phyloP scores from a whole-genome alignment of 2,329 filamentous ascomycete species.

The Apiospora koreana region DNA sequence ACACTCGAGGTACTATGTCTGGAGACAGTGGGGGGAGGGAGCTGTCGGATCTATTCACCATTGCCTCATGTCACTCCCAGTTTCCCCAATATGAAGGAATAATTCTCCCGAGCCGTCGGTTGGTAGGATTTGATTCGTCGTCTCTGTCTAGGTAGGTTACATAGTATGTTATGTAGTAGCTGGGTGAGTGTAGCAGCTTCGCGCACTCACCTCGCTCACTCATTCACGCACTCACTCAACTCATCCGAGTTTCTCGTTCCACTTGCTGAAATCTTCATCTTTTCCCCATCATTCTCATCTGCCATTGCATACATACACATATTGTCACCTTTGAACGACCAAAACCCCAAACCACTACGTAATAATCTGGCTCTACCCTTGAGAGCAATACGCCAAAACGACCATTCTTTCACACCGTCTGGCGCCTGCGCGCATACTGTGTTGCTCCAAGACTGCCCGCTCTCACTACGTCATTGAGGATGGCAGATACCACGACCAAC shows the following conservation, averaged over 20 bases:
- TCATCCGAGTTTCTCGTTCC: constrained; percentile 3
- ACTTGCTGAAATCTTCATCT: constrained; percentile 7
- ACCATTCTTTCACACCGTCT: background rate
- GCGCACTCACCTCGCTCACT: background rate
- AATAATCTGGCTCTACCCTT: background rate
- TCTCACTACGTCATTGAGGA: constrained; percentile 19
- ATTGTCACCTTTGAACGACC: too few species aligned
- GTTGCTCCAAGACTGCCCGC: background rate
- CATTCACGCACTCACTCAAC: background rate
- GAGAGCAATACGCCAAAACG: background rate
- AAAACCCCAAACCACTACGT: background rate
- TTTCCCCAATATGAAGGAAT: background rate
- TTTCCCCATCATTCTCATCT: background rate
- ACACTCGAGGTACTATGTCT: background rate
- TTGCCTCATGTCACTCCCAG: background rate
- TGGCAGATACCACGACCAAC: constrained; percentile 15
- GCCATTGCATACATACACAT: background rate
- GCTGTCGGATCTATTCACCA: background rate
- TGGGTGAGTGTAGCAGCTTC: background rate
- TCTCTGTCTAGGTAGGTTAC: background rate
- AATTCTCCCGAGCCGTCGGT: constrained; percentile 1
- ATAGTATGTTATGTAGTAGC: background rate
- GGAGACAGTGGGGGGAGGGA: background rate
- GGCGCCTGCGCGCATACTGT: constrained; percentile 11
- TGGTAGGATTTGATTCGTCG: constrained; percentile 4